phyloP scores from a whole-genome alignment of 331 rosid species.

The Malus hybrid region DNA sequence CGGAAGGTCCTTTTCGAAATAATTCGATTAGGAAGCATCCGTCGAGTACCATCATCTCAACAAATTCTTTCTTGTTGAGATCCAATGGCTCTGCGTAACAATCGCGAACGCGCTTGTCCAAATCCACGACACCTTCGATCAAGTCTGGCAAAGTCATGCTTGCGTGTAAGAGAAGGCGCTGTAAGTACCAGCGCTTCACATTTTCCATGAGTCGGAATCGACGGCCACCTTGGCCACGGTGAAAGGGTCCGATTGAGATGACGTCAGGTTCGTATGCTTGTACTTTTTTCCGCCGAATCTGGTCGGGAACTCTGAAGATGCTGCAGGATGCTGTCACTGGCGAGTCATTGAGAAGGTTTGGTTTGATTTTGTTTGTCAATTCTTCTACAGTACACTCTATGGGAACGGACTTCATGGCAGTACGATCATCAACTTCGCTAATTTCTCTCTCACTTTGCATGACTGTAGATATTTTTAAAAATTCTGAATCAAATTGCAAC shows the following conservation, averaged over 20 bases:
- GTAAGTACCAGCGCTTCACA: constrained; percentile 1
- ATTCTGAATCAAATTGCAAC: neutral
- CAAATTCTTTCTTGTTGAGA: neutral
- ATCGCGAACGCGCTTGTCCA: neutral
- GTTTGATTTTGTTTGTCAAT: neutral
- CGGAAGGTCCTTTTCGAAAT: too few species aligned
- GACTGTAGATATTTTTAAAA: neutral
- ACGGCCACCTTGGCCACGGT: neutral
- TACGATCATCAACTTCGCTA: neutral
- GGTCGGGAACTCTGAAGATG: constrained; percentile 12
- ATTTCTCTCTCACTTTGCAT: neutral
- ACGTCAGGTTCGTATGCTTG: neutral
- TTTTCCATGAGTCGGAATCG: neutral
- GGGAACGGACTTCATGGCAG: too few species aligned
- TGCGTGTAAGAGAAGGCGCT: neutral
- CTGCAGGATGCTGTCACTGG: neutral
- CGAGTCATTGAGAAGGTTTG: neutral
- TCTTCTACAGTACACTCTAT: neutral
- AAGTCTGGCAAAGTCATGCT: too few species aligned
- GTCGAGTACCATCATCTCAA: constrained; percentile 12
- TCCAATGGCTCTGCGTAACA: neutral
- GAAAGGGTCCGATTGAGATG: constrained; percentile 16
- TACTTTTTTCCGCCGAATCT: neutral
- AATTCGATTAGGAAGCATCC: constrained; percentile 23
- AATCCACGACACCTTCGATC: neutral